Base-by-base conservation (phyloP, 1,139 yeast species). In the Taphrina flavorubra region DNA sequence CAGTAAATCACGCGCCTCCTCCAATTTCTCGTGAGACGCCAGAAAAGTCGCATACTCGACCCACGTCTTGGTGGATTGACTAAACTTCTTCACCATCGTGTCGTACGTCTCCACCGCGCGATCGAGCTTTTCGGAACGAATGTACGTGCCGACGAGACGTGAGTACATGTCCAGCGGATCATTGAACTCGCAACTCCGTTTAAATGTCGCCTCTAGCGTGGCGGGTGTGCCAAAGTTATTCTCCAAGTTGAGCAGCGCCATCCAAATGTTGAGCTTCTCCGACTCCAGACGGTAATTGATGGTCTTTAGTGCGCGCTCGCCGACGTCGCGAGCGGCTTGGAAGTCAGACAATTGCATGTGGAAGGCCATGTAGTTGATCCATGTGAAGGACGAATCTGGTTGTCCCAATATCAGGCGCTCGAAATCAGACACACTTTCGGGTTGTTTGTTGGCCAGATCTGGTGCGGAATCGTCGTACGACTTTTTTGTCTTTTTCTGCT, bases 321-420 rank as follows among this genome's bases (percentile, higher is more conserved):
- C 98, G 74, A 94, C 86, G 78, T 90, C 97, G 74, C 99, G 86
- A 13, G 98, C 97, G 79, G 89, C 91, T 68, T 92, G 97, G 71
- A 92, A 82, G 78, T 94, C 99, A 81, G 97, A 89, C 73, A 94
- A 83, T 78, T 92, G 97, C 73, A 94, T 83, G 79, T 92, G 97
- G 89, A 92, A 94, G 2, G 98, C 94, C 97, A 95, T 94, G 79
- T 90, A 94, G 79, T 92, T 91, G 91, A 94, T 92, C 99, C 99
- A 94, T 73, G 92, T 80, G 65, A 92, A 85, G 0, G 99, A 92
- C 1, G 97, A 90, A 80, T 91, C 89, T 69, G 99, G 98, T 76
- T 89, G 89, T 76, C 97, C 96, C 71, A 94, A 85, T 69, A 94
- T 83, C 73, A 94, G 81, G 75, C 99, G 86, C 79, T 94, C 99